These are phyloP conservation scores for Pseudoturritis turrita DNA, from an alignment of 345 rosid species.

Conservation along the genomic window DNA sequence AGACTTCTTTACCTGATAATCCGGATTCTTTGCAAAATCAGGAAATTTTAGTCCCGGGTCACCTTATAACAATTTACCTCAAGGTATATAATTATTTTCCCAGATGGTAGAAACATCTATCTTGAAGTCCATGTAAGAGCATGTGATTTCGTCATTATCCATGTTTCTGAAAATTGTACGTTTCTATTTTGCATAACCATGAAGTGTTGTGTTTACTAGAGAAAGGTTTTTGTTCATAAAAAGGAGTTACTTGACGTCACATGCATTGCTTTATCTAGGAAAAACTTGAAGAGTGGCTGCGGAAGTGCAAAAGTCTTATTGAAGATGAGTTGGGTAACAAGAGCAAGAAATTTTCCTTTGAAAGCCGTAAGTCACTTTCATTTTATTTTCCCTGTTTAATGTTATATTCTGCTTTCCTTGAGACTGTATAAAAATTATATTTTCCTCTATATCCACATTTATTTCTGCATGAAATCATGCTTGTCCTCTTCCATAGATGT, in stretches of 20 bases:
- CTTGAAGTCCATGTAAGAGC: neutral
- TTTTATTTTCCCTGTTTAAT: neutral
- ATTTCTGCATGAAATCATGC: neutral
- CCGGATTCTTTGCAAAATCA: constrained; percentile 96
- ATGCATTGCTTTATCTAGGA: constrained; percentile 48
- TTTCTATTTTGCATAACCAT: neutral
- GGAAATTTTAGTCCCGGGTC: constrained; percentile 93
- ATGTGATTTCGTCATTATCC: neutral
- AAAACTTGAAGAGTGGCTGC: constrained; percentile 92
- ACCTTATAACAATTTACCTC: constrained; percentile 76
- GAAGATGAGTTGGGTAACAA: constrained; percentile 51
- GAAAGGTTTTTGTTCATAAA: neutral
- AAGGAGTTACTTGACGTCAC: neutral
- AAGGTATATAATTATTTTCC: constrained; percentile 47
- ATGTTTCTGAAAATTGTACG: constrained; percentile 13
- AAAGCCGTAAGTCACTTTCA: constrained; percentile 44
- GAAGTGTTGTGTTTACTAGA: neutral
- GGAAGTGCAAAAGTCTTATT: constrained; percentile 54
- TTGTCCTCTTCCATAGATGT: neutral
- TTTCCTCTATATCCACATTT: neutral
- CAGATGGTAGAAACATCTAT: constrained; percentile 9
- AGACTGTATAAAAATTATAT: neutral
- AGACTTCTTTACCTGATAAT: constrained; percentile 81
- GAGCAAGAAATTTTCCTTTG: constrained; percentile 47
- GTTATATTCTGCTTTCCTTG: neutral